Evolutionary conservation across 2,329 filamentous ascomycete species (phyloP).

Genomic region (Beauveria pseudobassiana): DNA sequence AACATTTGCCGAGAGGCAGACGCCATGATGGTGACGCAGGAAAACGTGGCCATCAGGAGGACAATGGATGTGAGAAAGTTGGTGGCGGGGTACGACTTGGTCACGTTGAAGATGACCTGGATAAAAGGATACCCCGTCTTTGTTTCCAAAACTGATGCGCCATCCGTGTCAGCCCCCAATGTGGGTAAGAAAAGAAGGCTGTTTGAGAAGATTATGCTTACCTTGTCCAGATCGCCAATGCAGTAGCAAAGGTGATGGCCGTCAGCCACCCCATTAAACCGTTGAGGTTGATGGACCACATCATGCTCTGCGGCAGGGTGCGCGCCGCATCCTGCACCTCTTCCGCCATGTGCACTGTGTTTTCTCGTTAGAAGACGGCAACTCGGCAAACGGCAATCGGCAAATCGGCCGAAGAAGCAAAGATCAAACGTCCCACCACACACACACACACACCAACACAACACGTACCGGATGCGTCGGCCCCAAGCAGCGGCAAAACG

Average conservation of each 20-base stretch:
- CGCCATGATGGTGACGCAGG: slow-evolving; percentile 18
- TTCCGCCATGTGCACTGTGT: slow-evolving; percentile 16
- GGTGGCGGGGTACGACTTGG: slow-evolving; percentile 13
- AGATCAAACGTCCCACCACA: too few species aligned
- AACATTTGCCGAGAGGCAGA: slow-evolving; percentile 20
- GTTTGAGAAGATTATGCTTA: not conserved
- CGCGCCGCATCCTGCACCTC: slow-evolving; percentile 14
- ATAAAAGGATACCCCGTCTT: slow-evolving; percentile 20
- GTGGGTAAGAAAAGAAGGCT: not conserved
- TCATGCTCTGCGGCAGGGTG: slow-evolving; percentile 13
- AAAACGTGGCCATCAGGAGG: slow-evolving; percentile 15
- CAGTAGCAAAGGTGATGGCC: slow-evolving; percentile 27
- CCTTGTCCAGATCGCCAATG: slow-evolving; percentile 22
- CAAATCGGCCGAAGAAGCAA: not conserved
- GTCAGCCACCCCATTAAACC: slow-evolving; percentile 35
- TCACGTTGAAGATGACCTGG: slow-evolving; percentile 19
- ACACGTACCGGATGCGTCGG: slow-evolving; percentile 18
- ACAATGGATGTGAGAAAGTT: slow-evolving; percentile 16
- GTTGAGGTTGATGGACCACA: slow-evolving; percentile 17
- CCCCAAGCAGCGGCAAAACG: slow-evolving; percentile 26
- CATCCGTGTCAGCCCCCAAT: not conserved
- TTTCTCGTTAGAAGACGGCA: not conserved
- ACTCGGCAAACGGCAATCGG: not conserved
- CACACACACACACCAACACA: too few species aligned
- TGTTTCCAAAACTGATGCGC: slow-evolving; percentile 7